These are phyloP conservation scores for Sungouiella blattae DNA, from an alignment of 805 yeast genomes.

Conservation along the genomic window DNA sequence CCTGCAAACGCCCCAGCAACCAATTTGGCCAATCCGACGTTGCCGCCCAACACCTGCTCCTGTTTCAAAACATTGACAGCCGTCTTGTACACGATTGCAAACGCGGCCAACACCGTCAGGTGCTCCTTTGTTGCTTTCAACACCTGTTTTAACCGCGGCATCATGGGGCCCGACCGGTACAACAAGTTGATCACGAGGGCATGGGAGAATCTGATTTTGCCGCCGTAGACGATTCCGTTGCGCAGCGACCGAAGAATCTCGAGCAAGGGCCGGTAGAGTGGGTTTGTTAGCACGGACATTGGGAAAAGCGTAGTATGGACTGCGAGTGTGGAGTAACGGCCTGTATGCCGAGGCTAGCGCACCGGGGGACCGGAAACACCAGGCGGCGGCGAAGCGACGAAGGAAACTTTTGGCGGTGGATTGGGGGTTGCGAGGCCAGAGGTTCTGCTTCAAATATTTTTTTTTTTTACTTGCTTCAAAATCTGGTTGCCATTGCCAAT, in stretches of 20 bases:
- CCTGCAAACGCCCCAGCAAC: constrained; percentile 39
- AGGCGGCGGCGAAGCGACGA: too few species aligned
- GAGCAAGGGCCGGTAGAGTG: constrained; percentile 27
- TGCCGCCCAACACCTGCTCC: constrained; percentile 33
- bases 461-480: too few species aligned
- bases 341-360: constrained; percentile 1
- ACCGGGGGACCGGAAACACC: too few species aligned
- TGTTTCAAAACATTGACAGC: constrained; percentile 26
- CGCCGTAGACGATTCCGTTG: constrained; percentile 58
- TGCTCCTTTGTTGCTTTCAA: constrained; percentile 53
- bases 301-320: constrained; percentile 5
- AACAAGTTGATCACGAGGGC: constrained; percentile 59
- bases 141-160: constrained; percentile 44
- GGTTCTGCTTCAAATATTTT: too few species aligned
- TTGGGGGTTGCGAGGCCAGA: neutral
- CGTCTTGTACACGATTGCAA: constrained; percentile 52
- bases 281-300: constrained; percentile 19
- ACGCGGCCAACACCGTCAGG: constrained; percentile 52
- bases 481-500: too few species aligned
- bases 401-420: too few species aligned
- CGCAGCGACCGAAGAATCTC: constrained; percentile 36
- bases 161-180: constrained; percentile 49
- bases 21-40: constrained; percentile 28
- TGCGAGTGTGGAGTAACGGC: constrained; percentile 4
- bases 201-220: constrained; percentile 58